phyloP scores from a whole-genome alignment of 768 basidiomycete species.

The Multifurca ochricompacta region DNA sequence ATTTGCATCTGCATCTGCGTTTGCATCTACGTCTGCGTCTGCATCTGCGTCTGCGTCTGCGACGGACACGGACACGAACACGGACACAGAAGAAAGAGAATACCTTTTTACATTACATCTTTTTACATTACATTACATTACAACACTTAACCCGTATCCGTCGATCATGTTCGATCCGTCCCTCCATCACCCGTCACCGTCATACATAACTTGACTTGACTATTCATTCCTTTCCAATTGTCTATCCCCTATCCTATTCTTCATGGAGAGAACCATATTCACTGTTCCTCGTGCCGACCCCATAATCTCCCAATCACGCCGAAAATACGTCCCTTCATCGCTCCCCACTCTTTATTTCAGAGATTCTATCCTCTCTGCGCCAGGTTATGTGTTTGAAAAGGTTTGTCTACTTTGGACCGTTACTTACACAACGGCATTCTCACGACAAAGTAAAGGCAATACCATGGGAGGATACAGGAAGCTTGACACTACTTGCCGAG shows the following conservation, averaged over 20 bases:
- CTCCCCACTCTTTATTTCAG: slow-evolving; percentile 53
- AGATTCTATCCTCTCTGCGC: slow-evolving; percentile 49
- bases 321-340: slow-evolving; percentile 49
- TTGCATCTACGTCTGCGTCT: too few species aligned
- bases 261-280: slow-evolving; percentile 10
- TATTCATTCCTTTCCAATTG: not conserved
- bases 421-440: not conserved
- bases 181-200: not conserved
- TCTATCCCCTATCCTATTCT: not conserved
- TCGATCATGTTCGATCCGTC: slow-evolving; percentile 16
- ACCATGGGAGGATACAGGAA: slow-evolving; percentile 67
- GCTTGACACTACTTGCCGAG: slow-evolving; percentile 60
- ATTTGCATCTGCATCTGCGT: too few species aligned
- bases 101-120: too few species aligned
- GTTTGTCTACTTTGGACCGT: slow-evolving; percentile 28
- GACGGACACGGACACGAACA: too few species aligned
- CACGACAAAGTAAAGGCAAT: slow-evolving; percentile 35
- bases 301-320: slow-evolving; percentile 24
- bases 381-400: slow-evolving; percentile 67
- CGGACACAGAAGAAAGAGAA: too few species aligned
- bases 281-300: slow-evolving; percentile 1
- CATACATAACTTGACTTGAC: not conserved
- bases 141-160: not conserved
- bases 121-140: too few species aligned
- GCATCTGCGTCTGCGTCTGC: too few species aligned